Evolutionary conservation across 306 rosid genomes (phyloP).

Genomic region (Cucumis hystrix): DNA sequence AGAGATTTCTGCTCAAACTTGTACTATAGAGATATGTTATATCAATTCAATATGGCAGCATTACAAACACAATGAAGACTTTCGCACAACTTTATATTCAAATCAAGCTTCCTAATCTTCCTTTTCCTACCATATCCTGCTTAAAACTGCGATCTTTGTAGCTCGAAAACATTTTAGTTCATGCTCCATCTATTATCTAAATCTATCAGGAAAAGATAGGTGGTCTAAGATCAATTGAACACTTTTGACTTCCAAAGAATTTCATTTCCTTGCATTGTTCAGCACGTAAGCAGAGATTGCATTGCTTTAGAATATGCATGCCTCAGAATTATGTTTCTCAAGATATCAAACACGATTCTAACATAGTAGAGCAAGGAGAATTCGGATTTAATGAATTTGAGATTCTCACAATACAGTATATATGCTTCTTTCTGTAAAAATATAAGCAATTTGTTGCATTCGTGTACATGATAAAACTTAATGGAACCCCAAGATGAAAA

Average conservation of each 20-base stretch:
- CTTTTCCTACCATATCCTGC: not conserved
- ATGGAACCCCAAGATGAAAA: not conserved
- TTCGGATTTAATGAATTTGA: not conserved
- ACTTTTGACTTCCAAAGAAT: too few species aligned
- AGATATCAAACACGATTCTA: not conserved
- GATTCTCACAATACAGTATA: not conserved
- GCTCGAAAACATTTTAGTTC: not conserved
- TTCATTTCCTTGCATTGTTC: too few species aligned
- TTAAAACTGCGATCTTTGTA: not conserved
- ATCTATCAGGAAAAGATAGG: too few species aligned
- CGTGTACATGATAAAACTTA: not conserved
- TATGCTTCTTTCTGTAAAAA: not conserved
- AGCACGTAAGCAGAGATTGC: too few species aligned
- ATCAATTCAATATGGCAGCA: not conserved
- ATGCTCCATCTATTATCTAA: not conserved
- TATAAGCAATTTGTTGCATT: not conserved
- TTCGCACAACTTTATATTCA: not conserved
- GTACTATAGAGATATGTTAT: not conserved
- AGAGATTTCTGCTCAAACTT: not conserved
- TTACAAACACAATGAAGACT: not conserved
- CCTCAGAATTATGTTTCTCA: not conserved
- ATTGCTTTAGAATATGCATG: too few species aligned
- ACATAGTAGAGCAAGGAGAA: not conserved
- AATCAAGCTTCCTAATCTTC: not conserved
- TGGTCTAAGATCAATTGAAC: too few species aligned